A percentile compares a stretch with the other conserved stretches of the same genome.
These are phyloP conservation scores for Exophiala sideris DNA, from an alignment of 2,329 filamentous ascomycete genomes.

Conservation along the genomic window DNA sequence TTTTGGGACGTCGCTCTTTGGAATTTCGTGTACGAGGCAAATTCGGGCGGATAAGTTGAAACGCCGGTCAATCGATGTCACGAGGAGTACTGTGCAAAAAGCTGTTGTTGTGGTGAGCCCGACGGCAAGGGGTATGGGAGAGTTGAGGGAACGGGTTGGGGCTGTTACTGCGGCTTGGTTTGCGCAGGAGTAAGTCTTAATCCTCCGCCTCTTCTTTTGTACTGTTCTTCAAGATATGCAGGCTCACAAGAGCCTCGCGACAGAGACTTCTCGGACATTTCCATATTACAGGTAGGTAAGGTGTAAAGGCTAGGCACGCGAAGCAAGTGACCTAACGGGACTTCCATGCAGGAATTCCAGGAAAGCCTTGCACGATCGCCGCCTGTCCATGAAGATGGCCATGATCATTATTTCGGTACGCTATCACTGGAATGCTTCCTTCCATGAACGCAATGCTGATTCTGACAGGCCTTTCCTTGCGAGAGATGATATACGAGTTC, in stretches of 20 bases:
- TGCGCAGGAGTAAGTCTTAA: conserved; percentile 64
- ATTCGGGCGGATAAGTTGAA: conserved; percentile 75
- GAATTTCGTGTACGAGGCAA: conserved; percentile 91
- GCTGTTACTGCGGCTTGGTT: conserved; percentile 97
- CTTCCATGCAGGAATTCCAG: conserved; percentile 67
- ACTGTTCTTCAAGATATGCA: background rate
- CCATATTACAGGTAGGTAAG: conserved; percentile 67
- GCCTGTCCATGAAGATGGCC: conserved; percentile 65
- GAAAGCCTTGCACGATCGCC: conserved; percentile 69
- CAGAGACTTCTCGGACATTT: conserved; percentile 81
- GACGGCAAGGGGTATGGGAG: conserved; percentile 83
- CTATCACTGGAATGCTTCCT: background rate
- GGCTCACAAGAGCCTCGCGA: background rate
- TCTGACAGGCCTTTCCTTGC: conserved; percentile 62
- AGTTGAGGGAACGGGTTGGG: conserved; percentile 82
- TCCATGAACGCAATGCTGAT: background rate
- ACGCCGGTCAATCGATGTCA: conserved; percentile 80
- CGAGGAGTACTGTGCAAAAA: conserved; percentile 96
- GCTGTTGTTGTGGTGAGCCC: conserved; percentile 94
- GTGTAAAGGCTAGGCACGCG: background rate
- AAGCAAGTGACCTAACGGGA: background rate
- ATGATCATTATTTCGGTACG: conserved; percentile 83
- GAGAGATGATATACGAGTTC: conserved; percentile 91
- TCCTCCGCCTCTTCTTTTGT: background rate
- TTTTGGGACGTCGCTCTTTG: conserved; percentile 76